Base-by-base conservation (phyloP, 2,329 filamentous ascomycete genomes). In the Trichoderma harzianum region DNA sequence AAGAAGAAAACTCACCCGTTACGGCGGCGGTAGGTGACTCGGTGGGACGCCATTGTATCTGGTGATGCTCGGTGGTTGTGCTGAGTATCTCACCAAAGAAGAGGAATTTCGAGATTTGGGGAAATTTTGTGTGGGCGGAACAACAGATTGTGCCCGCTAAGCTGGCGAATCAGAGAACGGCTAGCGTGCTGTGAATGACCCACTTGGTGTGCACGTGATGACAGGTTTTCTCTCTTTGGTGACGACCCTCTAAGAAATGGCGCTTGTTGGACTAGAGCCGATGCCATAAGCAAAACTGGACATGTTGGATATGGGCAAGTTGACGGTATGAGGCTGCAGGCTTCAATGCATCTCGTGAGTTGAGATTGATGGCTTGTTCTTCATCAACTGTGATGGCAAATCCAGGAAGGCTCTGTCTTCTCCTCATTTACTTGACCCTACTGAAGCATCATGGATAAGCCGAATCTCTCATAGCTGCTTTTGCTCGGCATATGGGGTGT, bases 1-100 rank as follows among this genome's bases (percentile, higher is more conserved):
- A 74, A 72, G 74, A 72, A 61, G 58, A 91, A 65, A 61, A 91
- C 91, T 86, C 90, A 93, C 92, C 89, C 89, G 87, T 93, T 93
- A 84, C 91, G 90, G 84, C 92, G 91, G 86, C 92, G 90, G 88
- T 92, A 90, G 81, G 87, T 89, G 78, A 89, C 87, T 83, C 88
- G 83, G 81, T 87, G 84, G 83, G 85, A 82, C 78, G 84, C 83
- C 88, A 90, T 90, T 84, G 82, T 88, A 84, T 82, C 84, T 82
- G 82, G 79, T 82, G 80, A 78, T 81, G 80, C 76, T 79, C 77
- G 77, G 77, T 77, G 76, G 77, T 69, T 80, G 77, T 78, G 76
- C 78, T 80, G 80, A 79, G 76, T 75, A 80, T 80, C 77, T 79
- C 79, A 78, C 78, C 78, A 77, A 76, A 74, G 76, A 76, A 75